Percentiles rank a stretch among this genome's conserved stretches.
Evolutionary conservation across 75 land plant genomes (phyloP).

Genomic region (Cunninghamia lanceolata): DNA sequence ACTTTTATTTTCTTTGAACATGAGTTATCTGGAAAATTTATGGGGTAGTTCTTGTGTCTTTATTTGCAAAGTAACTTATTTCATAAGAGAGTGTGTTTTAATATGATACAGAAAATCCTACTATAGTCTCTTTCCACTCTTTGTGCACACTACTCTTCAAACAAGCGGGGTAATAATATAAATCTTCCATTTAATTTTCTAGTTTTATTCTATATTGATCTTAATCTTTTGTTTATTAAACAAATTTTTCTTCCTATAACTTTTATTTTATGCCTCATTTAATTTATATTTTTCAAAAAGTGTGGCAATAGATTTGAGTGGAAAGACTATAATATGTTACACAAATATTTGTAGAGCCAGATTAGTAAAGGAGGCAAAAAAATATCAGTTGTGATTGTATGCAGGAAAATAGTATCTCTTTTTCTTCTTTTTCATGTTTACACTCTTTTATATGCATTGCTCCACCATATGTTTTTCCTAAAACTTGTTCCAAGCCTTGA

Average conservation of each 20-base stretch:
- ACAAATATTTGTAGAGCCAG: slow-evolving; percentile 49
- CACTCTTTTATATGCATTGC: not conserved
- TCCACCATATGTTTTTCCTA: not conserved
- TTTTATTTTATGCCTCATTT: not conserved
- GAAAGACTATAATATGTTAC: not conserved
- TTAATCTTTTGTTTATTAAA: not conserved
- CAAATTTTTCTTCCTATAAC: not conserved
- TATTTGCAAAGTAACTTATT: no score
- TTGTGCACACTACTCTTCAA: slow-evolving; percentile 95
- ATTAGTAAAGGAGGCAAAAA: slow-evolving; percentile 53
- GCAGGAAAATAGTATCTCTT: not conserved
- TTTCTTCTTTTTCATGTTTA: not conserved
- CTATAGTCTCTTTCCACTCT: no score
- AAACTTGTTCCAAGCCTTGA: not conserved
- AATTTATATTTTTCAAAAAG: not conserved
- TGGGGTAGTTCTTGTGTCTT: no score
- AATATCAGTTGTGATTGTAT: slow-evolving; percentile 81
- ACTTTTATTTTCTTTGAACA: no score
- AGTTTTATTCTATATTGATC: not conserved
- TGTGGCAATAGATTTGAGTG: not conserved
- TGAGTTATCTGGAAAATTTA: no score
- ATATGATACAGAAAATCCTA: no score
- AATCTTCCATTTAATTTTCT: not conserved
- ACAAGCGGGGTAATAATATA: slow-evolving; percentile 47
- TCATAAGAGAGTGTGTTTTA: no score